Evolutionary conservation across 768 basidiomycete species (phyloP).

Genomic region (Piloderma croceum): DNA sequence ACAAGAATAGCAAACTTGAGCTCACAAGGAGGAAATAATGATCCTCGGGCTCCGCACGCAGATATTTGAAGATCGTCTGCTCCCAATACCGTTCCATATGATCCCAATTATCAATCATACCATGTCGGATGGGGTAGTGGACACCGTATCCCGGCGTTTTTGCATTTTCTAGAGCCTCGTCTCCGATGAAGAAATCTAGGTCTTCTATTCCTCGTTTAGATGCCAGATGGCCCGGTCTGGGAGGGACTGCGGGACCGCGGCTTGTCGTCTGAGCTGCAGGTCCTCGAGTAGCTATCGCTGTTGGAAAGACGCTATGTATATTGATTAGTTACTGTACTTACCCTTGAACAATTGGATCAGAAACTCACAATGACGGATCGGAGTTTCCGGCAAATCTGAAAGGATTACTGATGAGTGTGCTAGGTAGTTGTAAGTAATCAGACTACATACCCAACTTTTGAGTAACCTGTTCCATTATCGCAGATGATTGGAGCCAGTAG

Average conservation of each 20-base stretch:
- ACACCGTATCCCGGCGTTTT: constrained; percentile 93
- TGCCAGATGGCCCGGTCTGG: constrained; percentile 87
- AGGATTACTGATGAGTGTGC: constrained; percentile 2
- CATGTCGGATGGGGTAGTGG: constrained; percentile 95
- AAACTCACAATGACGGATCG: constrained; percentile 90
- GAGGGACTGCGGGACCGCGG: constrained; percentile 71
- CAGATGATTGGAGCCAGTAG: constrained; percentile 91
- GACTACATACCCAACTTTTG: constrained; percentile 86
- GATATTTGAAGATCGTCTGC: constrained; percentile 99
- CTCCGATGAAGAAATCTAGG: constrained; percentile 99
- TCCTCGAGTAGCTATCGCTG: constrained; percentile 89
- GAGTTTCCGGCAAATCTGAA: constrained; percentile 94
- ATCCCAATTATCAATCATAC: constrained; percentile 98
- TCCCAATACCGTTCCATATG: constrained; percentile 99
- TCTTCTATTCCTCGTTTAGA: constrained; percentile 98
- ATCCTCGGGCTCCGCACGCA: constrained; percentile 97
- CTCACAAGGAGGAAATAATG: constrained; percentile 95
- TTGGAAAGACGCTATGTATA: constrained; percentile 80
- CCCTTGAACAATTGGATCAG: neutral
- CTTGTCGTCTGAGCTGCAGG: constrained; percentile 53
- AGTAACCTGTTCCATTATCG: constrained; percentile 96
- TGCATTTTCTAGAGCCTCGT: constrained; percentile 92
- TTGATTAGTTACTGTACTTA: neutral
- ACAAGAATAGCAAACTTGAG: constrained; percentile 9
- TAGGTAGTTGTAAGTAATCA: constrained; percentile 2